These are phyloP conservation scores for Poa pratensis DNA, from an alignment of 176 grass and related monocot species.

Conservation along the genomic window DNA sequence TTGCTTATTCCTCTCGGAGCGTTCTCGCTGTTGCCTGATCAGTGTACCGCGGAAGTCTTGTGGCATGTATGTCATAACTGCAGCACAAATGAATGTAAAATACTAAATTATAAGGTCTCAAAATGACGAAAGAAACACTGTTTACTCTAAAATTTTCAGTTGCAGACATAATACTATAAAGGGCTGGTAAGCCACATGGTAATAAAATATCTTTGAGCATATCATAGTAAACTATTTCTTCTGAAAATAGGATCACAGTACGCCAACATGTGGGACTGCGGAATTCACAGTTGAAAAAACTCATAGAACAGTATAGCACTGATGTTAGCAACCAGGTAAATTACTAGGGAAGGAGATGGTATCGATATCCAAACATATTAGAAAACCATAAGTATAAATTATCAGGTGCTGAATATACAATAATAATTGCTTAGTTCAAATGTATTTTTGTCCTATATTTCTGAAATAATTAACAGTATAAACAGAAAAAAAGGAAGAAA, in stretches of 20 bases:
- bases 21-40: slow-evolving; percentile 91
- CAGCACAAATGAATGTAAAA: slow-evolving; percentile 50
- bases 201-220: background rate
- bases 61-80: slow-evolving; percentile 99
- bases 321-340: slow-evolving; percentile 15
- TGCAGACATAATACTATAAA: slow-evolving; percentile 1
- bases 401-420: slow-evolving; percentile 27
- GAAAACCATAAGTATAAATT: background rate
- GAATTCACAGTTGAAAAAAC: background rate
- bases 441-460: slow-evolving; percentile 24
- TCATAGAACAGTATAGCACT: background rate
- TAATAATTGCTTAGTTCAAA: slow-evolving; percentile 29
- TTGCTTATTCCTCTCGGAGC: slow-evolving; percentile 96
- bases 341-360: slow-evolving; percentile 31
- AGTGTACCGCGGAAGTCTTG: slow-evolving; percentile 94
- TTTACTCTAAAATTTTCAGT: background rate
- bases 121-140: slow-evolving; percentile 5
- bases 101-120: slow-evolving; percentile 14
- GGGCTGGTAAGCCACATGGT: slow-evolving; percentile 19
- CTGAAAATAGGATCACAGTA: background rate
- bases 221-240: background rate
- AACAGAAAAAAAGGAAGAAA: slow-evolving; percentile 37
- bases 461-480: slow-evolving; percentile 14
- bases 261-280: background rate
- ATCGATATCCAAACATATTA: background rate